These are phyloP conservation scores for Coprinellus micaceus DNA, from an alignment of 768 basidiomycete species.

Conservation along the genomic window DNA sequence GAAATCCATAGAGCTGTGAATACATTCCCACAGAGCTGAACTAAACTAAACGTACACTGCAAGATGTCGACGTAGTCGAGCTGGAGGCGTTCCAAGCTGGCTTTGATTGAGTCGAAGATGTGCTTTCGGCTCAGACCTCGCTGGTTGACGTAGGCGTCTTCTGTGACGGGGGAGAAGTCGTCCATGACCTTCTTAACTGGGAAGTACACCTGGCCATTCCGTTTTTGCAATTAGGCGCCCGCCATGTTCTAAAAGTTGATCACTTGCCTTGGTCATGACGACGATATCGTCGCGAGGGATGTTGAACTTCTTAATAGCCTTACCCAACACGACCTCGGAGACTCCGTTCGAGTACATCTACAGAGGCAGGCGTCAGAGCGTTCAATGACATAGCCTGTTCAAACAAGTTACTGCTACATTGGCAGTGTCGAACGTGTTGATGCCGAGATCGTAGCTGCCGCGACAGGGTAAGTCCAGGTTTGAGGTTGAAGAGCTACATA, in stretches of 20 bases:
- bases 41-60: conserved; percentile 46
- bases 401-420: conserved; percentile 24
- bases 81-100: conserved; percentile 62
- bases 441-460: conserved; percentile 50
- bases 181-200: conserved; percentile 25
- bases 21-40: conserved; percentile 8
- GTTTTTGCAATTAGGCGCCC: conserved; percentile 5
- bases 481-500: neutral
- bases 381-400: neutral
- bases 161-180: conserved; percentile 24
- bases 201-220: conserved; percentile 32
- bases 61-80: conserved; percentile 75
- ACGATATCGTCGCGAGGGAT: conserved; percentile 72
- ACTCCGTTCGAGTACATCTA: conserved; percentile 57
- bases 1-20: neutral
- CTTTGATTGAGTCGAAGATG: conserved; percentile 68
- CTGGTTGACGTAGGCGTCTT: conserved; percentile 53
- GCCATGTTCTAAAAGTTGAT: neutral
- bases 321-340: conserved; percentile 66
- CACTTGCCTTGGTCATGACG: conserved; percentile 67
- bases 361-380: neutral
- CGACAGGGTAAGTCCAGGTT: neutral
- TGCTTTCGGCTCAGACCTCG: conserved; percentile 48
- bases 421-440: conserved; percentile 61
- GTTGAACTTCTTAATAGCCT: conserved; percentile 62